These are phyloP conservation scores for Chaetomiaceae sp. DNA, from an alignment of 2,329 filamentous ascomycete species.

Conservation along the genomic window DNA sequence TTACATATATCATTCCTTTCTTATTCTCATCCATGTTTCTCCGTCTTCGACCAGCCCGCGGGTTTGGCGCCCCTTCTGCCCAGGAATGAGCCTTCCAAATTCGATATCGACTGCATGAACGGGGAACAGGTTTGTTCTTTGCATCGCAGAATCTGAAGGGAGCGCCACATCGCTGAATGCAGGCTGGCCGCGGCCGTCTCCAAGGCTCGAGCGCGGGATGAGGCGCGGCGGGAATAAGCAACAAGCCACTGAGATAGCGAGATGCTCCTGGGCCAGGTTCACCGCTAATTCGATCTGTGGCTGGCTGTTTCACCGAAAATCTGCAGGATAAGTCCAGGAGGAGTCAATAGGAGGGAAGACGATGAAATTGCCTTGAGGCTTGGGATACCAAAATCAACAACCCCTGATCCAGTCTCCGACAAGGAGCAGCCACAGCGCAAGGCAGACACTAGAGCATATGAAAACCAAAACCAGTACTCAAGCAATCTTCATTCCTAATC, in stretches of 20 bases:
- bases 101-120: no score
- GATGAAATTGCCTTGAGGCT: no score
- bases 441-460: background rate
- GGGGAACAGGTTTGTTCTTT: no score
- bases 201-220: background rate
- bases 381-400: no score
- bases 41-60: no score
- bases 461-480: background rate
- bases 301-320: constrained; percentile 3
- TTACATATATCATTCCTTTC: no score
- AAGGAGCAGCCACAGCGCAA: background rate
- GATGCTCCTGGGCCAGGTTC: background rate
- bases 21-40: no score
- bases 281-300: background rate
- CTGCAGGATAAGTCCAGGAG: background rate
- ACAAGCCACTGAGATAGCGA: background rate
- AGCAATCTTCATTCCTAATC: constrained; percentile 14
- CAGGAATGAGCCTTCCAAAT: no score
- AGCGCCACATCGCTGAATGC: no score
- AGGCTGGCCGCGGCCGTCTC: background rate
- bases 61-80: no score
- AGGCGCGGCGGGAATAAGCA: background rate
- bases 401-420: background rate
- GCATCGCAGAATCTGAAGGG: no score
- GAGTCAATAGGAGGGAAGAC: no score